Conservation (phyloP, 306 rosid species). For the Albizia julibrissin region DNA sequence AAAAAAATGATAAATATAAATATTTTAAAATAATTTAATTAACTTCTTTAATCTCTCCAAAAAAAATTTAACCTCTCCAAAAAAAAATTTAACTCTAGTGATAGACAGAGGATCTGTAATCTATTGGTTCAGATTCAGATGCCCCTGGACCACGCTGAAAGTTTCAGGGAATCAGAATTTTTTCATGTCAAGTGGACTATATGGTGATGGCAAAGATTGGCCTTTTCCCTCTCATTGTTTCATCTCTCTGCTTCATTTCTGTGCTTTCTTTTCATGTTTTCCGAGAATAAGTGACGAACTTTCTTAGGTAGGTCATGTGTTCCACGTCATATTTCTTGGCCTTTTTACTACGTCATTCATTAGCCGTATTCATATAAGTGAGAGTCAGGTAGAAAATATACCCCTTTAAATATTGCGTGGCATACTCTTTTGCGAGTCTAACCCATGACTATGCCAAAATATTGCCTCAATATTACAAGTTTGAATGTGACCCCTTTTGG, state of each 20-base stretch:
- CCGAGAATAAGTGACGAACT: not conserved
- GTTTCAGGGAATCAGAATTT: not conserved
- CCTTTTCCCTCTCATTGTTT: not conserved
- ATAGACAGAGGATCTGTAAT: not conserved
- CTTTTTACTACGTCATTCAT: not conserved
- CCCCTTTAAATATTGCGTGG: not conserved
- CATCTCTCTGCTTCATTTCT: not conserved
- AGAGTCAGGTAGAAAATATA: not conserved
- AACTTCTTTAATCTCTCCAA: too few relatives aligned
- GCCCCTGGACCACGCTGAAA: not conserved
- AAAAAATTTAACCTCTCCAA: too few relatives aligned
- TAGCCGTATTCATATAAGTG: not conserved
- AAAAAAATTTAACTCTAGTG: too few relatives aligned
- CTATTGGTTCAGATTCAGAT: not conserved
- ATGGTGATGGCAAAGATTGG: not conserved
- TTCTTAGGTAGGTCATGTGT: not conserved
- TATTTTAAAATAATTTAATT: too few relatives aligned
- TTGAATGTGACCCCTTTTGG: not conserved
- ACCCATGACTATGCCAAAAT: not conserved
- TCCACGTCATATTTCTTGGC: not conserved
- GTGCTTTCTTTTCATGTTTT: not conserved
- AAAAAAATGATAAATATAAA: too few relatives aligned
- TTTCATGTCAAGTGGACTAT: not conserved
- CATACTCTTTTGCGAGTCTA: not conserved
- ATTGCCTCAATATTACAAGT: not conserved